Conservation (phyloP, 75 land plant genomes). For the Pinus albicaulis region DNA sequence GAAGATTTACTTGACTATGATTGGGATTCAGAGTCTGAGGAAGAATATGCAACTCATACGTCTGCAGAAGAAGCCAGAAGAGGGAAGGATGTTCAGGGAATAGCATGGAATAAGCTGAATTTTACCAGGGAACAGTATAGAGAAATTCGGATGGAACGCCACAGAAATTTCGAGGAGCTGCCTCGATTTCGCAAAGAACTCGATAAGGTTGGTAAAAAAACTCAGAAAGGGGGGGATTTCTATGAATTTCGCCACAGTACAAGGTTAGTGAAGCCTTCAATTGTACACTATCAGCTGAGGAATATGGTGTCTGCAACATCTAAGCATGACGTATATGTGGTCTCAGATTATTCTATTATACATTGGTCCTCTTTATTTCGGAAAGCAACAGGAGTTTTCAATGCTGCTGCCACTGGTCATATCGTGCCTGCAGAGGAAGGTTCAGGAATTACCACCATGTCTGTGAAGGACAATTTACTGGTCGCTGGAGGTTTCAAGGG, state of each 20-base stretch:
- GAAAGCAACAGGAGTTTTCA: constrained; percentile 58
- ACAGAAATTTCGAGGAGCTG: constrained; percentile 19
- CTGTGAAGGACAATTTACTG: constrained; percentile 79
- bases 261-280: constrained; percentile 84
- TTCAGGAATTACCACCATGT: constrained; percentile 78
- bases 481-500: constrained; percentile 92
- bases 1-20: too few relatives aligned
- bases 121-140: constrained; percentile 69
- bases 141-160: constrained; percentile 55
- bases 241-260: constrained; percentile 80
- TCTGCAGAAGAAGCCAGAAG: constrained; percentile 64
- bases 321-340: constrained; percentile 93
- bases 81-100: constrained; percentile 81
- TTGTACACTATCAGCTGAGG: constrained; percentile 93
- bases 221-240: constrained; percentile 59
- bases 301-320: constrained; percentile 95
- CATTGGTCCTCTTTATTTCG: constrained; percentile 81
- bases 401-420: constrained; percentile 58
- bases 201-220: constrained; percentile 49
- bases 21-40: too few relatives aligned
- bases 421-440: constrained; percentile 78
- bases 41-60: constrained; percentile 26
- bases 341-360: constrained; percentile 69
- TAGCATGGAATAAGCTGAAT: constrained; percentile 69
- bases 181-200: too few relatives aligned